Conservation (phyloP, 2,329 filamentous ascomycete species). For the Cyanodermella asteris region DNA sequence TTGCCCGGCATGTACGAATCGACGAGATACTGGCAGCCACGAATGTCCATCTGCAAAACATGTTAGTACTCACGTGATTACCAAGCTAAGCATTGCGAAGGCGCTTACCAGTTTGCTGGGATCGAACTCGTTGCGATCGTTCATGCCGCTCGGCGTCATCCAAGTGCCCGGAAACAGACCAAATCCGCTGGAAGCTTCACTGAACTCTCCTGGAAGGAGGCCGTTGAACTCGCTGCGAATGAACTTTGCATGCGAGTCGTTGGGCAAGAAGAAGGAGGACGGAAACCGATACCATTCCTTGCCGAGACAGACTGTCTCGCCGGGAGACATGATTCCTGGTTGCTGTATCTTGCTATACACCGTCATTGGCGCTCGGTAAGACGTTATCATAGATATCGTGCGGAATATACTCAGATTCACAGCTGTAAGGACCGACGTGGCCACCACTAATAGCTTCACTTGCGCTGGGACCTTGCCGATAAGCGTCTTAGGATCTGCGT, state of each 20-base stretch:
- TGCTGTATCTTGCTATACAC: conserved; percentile 28
- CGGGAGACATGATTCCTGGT: conserved; percentile 30
- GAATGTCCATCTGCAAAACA: conserved; percentile 37
- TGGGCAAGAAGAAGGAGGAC: conserved; percentile 72
- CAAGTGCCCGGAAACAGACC: conserved; percentile 69
- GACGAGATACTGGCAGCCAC: conserved; percentile 60
- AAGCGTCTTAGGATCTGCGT: conserved; percentile 42
- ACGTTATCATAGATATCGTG: conserved; percentile 54
- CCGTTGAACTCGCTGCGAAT: conserved; percentile 77
- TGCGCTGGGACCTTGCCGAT: conserved; percentile 50
- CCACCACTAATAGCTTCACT: conserved; percentile 47
- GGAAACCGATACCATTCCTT: conserved; percentile 99
- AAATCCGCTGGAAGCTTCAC: conserved; percentile 45
- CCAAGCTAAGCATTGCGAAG: conserved; percentile 4
- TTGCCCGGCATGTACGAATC: conserved; percentile 58
- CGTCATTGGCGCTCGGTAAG: conserved; percentile 62
- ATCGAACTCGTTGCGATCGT: conserved; percentile 78
- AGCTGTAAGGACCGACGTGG: conserved; percentile 38
- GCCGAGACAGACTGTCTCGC: conserved; percentile 62
- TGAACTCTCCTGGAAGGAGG: conserved; percentile 75
- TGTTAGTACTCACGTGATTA: conserved; percentile 6
- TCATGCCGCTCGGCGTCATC: conserved; percentile 64
- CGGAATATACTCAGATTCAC: conserved; percentile 47
- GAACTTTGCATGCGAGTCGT: conserved; percentile 70
- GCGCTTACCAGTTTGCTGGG: conserved; percentile 54